A percentile compares a stretch with the other conserved stretches of the same genome.
phyloP scores from a whole-genome alignment of 192 early-diverging fungal species.

The Rhizoclosmatium globosum region DNA sequence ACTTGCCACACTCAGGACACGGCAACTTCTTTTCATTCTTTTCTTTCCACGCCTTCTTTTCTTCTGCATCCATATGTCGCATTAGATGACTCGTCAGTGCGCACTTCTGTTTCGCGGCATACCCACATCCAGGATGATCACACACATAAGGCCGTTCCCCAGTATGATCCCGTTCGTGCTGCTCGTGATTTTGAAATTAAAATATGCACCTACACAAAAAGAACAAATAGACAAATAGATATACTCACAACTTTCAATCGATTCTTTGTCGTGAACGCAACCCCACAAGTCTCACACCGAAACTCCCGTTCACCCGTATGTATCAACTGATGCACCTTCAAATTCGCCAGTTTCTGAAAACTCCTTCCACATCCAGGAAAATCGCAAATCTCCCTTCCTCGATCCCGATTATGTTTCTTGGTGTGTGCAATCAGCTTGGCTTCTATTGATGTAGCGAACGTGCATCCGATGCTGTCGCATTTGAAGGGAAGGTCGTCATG shows the following conservation, averaged over 20 bases:
- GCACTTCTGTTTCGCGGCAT: constrained; percentile 12
- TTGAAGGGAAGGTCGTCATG: background rate
- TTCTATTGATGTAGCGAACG: background rate
- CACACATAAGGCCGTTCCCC: constrained; percentile 29
- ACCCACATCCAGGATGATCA: constrained; percentile 16
- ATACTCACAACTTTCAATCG: constrained; percentile 4
- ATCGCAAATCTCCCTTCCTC: background rate
- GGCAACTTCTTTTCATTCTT: constrained; percentile 5
- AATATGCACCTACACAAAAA: background rate
- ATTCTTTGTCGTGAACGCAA: background rate
- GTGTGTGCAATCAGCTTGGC: background rate
- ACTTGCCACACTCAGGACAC: constrained; percentile 8
- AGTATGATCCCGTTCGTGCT: constrained; percentile 15
- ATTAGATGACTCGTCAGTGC: constrained; percentile 1
- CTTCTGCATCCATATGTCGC: background rate
- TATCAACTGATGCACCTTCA: background rate
- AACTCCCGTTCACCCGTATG: constrained; percentile 14
- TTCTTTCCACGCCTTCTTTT: constrained; percentile 1
- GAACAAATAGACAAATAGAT: too few species aligned
- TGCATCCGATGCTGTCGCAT: background rate
- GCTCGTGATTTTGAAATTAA: constrained; percentile 29
- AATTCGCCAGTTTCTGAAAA: background rate
- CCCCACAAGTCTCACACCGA: background rate
- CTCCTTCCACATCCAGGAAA: background rate
- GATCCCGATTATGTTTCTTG: background rate